Evolutionary conservation across 2,329 filamentous ascomycete species (phyloP).

Genomic region (Neonectria sp.): DNA sequence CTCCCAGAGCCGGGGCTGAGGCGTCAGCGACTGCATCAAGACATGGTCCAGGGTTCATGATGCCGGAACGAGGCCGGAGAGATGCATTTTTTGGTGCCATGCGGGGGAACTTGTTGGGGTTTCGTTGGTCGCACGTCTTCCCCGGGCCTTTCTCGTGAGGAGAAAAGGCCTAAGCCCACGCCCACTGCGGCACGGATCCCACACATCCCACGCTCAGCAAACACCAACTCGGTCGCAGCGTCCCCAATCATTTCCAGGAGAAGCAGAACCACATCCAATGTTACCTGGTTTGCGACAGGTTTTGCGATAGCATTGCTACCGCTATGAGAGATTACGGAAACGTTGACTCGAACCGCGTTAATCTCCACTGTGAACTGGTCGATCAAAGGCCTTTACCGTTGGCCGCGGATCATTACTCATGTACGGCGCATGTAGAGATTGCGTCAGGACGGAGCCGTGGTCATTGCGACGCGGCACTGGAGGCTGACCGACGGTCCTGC

Average conservation of each 20-base stretch:
- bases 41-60: slow-evolving; percentile 28
- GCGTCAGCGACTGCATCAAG: slow-evolving; percentile 24
- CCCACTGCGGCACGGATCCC: slow-evolving; percentile 11
- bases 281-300: slow-evolving; percentile 1
- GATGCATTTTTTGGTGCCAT: slow-evolving; percentile 26
- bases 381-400: slow-evolving; percentile 19
- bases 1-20: slow-evolving; percentile 18
- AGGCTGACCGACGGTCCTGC: slow-evolving; percentile 15
- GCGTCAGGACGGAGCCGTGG: slow-evolving; percentile 33
- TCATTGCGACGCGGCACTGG: slow-evolving; percentile 21
- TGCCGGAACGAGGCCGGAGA: slow-evolving; percentile 20
- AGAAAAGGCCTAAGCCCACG: slow-evolving; percentile 24
- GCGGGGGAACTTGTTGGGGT: slow-evolving; percentile 31
- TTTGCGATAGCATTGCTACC: slow-evolving; percentile 19
- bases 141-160: slow-evolving; percentile 38
- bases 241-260: background rate
- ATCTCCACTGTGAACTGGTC: slow-evolving; percentile 19
- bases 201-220: slow-evolving; percentile 15
- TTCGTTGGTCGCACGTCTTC: slow-evolving; percentile 33
- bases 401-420: slow-evolving; percentile 25
- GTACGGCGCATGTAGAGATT: slow-evolving; percentile 22
- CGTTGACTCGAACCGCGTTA: slow-evolving; percentile 21
- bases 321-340: slow-evolving; percentile 22
- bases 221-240: slow-evolving; percentile 5
- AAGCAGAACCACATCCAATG: background rate